These are phyloP conservation scores for Blastocladiella britannica DNA, from an alignment of 192 early-diverging fungal species.

Conservation along the genomic window DNA sequence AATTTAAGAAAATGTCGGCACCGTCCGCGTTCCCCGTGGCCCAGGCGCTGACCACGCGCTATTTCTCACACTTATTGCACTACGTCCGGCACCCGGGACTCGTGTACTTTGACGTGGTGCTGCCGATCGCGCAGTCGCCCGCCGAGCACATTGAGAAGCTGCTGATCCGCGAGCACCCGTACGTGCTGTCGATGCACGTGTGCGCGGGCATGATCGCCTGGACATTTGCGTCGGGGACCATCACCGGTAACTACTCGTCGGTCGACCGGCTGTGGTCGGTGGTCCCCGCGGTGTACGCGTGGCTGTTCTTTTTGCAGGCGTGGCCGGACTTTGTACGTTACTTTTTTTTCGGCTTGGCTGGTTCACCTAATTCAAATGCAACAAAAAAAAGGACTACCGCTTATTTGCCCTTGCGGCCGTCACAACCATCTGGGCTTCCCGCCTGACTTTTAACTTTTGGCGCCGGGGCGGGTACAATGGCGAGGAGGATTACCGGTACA, in stretches of 20 bases:
- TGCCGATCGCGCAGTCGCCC: neutral
- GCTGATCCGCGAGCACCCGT: neutral
- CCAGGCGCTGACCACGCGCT: neutral
- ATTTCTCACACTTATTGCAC: neutral
- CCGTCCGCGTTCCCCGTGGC: neutral
- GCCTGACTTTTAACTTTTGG: conserved; percentile 58
- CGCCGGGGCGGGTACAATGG: conserved; percentile 54
- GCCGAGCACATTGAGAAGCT: neutral
- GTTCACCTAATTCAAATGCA: too few relatives aligned
- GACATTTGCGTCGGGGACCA: neutral
- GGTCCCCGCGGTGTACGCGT: neutral
- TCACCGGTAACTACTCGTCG: neutral
- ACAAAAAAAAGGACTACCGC: too few relatives aligned
- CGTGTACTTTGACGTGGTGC: neutral
- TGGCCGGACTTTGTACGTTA: neutral
- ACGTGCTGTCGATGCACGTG: neutral
- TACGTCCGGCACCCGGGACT: neutral
- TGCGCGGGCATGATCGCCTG: neutral
- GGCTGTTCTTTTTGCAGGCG: neutral
- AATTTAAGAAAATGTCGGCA: too few relatives aligned
- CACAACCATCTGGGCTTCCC: conserved; percentile 42
- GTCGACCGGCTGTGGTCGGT: neutral
- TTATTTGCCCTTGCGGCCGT: conserved; percentile 5
- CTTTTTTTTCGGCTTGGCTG: too few relatives aligned
- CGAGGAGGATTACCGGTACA: conserved; percentile 62